These are phyloP conservation scores for Heracleum sosnowskyi DNA, from an alignment of 129 eudicot species.

Conservation along the genomic window DNA sequence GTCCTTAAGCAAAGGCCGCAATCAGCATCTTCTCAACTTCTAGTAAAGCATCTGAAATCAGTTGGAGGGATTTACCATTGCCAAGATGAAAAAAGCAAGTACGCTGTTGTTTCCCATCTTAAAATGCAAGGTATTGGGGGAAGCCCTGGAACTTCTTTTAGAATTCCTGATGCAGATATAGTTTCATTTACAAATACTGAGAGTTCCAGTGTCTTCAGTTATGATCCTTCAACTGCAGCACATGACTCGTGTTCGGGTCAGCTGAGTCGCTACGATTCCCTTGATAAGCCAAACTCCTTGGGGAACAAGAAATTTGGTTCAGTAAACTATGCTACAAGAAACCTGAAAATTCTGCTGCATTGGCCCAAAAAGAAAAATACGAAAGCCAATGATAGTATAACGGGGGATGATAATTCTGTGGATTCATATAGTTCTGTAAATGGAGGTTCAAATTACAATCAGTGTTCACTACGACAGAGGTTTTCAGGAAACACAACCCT, in stretches of 20 bases:
- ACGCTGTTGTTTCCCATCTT: slow-evolving; percentile 39
- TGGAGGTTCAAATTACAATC: slow-evolving; percentile 19
- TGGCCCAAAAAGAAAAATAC: slow-evolving; percentile 36
- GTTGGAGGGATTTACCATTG: slow-evolving; percentile 56
- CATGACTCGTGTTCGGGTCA: slow-evolving; percentile 42
- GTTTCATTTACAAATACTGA: slow-evolving; percentile 36
- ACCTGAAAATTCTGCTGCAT: slow-evolving; percentile 39
- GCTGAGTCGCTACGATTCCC: slow-evolving; percentile 24
- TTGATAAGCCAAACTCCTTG: slow-evolving; percentile 25
- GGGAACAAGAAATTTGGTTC: slow-evolving; percentile 20
- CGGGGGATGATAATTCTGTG: slow-evolving; percentile 21
- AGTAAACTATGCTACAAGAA: slow-evolving; percentile 30
- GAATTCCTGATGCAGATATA: slow-evolving; percentile 66
- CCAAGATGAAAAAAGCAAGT: slow-evolving; percentile 39
- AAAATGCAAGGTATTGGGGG: slow-evolving; percentile 59
- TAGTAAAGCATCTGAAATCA: slow-evolving; percentile 55
- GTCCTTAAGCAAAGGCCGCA: slow-evolving; percentile 55
- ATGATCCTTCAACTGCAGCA: slow-evolving; percentile 24
- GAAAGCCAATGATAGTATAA: slow-evolving; percentile 1
- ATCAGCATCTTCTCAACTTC: slow-evolving; percentile 60
- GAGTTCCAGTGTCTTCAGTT: slow-evolving; percentile 12
- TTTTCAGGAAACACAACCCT: slow-evolving; percentile 24
- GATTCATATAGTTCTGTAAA: slow-evolving; percentile 23
- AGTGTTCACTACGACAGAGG: slow-evolving; percentile 43
- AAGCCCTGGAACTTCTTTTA: slow-evolving; percentile 82